phyloP scores from a whole-genome alignment of 768 basidiomycete genomes.

The Leccinellum rugosiceps region DNA sequence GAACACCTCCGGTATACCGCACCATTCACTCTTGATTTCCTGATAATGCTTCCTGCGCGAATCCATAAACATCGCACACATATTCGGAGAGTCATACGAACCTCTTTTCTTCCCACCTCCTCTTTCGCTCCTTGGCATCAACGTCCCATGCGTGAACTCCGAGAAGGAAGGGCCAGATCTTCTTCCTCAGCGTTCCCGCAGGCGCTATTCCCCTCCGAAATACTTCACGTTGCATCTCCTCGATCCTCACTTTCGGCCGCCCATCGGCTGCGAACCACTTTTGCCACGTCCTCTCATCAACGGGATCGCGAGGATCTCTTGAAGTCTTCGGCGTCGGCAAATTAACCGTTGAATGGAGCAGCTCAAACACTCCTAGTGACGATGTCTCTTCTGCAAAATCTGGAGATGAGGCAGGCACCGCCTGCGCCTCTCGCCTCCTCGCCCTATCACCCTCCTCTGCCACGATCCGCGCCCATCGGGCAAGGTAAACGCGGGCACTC shows the following conservation, averaged over 20 bases:
- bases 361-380: conserved; percentile 83
- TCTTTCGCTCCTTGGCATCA: conserved; percentile 56
- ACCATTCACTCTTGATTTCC: conserved; percentile 77
- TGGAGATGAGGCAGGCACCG: conserved; percentile 50
- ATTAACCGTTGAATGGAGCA: conserved; percentile 74
- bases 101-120: conserved; percentile 63
- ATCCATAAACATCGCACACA: conserved; percentile 8
- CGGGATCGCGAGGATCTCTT: conserved; percentile 72
- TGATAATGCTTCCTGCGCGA: conserved; percentile 62
- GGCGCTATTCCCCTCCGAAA: conserved; percentile 71
- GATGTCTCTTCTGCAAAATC: conserved; percentile 60
- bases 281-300: conserved; percentile 70
- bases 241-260: conserved; percentile 55
- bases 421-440: conserved; percentile 74
- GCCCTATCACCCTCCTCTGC: conserved; percentile 97
- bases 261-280: conserved; percentile 79
- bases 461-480: conserved; percentile 94
- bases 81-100: conserved; percentile 27
- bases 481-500: conserved; percentile 92
- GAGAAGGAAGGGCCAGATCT: conserved; percentile 89
- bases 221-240: conserved; percentile 73
- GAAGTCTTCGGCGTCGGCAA: conserved; percentile 81
- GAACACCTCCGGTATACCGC: conserved; percentile 76
- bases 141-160: conserved; percentile 82
- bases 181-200: conserved; percentile 55